These are phyloP conservation scores for Colletotrichum costaricense DNA, from an alignment of 2,329 filamentous ascomycete species.

Conservation along the genomic window DNA sequence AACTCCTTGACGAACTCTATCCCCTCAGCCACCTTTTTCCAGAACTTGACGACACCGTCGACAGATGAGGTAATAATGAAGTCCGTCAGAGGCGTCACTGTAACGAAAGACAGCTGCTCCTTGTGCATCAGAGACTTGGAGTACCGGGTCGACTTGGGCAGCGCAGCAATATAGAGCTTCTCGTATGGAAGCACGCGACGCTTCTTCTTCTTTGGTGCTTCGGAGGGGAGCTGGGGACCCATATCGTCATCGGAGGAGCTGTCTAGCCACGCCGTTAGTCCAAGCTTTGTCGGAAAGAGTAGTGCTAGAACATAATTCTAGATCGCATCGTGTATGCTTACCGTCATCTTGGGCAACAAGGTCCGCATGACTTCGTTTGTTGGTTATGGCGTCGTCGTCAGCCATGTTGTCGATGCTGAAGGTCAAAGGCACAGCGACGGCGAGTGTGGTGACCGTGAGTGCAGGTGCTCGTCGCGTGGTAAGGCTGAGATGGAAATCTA, in stretches of 20 bases:
- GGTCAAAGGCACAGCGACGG: neutral
- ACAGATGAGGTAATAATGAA: conserved; percentile 94
- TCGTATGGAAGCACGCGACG: conserved; percentile 91
- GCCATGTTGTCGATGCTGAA: conserved; percentile 42
- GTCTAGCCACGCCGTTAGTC: conserved; percentile 49
- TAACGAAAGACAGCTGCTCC: conserved; percentile 90
- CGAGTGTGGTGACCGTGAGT: neutral
- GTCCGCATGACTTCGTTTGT: conserved; percentile 68
- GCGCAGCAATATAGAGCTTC: conserved; percentile 91
- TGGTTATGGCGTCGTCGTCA: conserved; percentile 49
- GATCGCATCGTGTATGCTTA: conserved; percentile 37
- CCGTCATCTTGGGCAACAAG: conserved; percentile 61
- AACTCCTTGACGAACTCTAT: conserved; percentile 99
- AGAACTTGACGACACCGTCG: conserved; percentile 98
- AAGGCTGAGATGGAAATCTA: conserved; percentile 23
- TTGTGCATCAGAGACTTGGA: conserved; percentile 99
- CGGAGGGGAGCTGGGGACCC: conserved; percentile 88
- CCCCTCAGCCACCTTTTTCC: conserved; percentile 92
- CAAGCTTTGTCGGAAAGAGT: neutral
- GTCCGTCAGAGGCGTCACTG: conserved; percentile 89
- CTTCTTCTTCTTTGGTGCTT: conserved; percentile 88
- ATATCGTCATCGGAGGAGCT: conserved; percentile 92
- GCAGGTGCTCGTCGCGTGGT: neutral
- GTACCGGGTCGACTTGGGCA: conserved; percentile 85
- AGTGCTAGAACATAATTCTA: neutral